Percentiles rank a stretch among this genome's conserved stretches.
Conservation (phyloP, 2,329 filamentous ascomycete species). For the Huntiella savannae region DNA sequence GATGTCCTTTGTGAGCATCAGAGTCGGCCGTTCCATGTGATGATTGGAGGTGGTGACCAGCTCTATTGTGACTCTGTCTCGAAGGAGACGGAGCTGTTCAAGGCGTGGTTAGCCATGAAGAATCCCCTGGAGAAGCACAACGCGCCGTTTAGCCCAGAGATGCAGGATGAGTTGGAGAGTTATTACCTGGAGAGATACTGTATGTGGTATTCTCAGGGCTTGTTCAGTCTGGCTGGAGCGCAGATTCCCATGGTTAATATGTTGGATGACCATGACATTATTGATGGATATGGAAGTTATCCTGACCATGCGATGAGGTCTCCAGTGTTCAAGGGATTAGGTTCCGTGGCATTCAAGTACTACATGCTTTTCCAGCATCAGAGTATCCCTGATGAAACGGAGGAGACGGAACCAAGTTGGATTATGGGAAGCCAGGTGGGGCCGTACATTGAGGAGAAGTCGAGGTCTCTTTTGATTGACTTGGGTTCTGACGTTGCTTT, state of each 20-base stretch:
- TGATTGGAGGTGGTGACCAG: constrained; percentile 94
- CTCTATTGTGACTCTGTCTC: constrained; percentile 85
- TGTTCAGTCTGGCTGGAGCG: constrained; percentile 79
- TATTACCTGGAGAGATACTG: constrained; percentile 82
- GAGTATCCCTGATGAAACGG: constrained; percentile 61
- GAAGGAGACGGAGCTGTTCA: constrained; percentile 55
- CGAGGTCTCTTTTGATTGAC: constrained; percentile 69
- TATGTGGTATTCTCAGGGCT: constrained; percentile 89
- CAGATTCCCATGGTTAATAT: constrained; percentile 99
- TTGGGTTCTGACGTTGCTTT: constrained; percentile 65
- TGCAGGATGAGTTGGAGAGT: constrained; percentile 73
- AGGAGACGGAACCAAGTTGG: constrained; percentile 79
- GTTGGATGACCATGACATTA: constrained; percentile 87
- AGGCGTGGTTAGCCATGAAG: constrained; percentile 65
- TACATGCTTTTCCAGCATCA: constrained; percentile 98
- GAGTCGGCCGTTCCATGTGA: constrained; percentile 83
- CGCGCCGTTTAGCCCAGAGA: constrained; percentile 55
- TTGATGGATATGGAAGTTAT: constrained; percentile 85
- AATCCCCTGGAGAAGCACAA: constrained; percentile 64
- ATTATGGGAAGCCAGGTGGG: constrained; percentile 60
- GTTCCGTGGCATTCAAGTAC: constrained; percentile 90
- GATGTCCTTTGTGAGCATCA: constrained; percentile 89
- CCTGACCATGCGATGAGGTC: constrained; percentile 80
- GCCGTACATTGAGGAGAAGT: constrained; percentile 75
- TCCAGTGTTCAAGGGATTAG: constrained; percentile 74